These are phyloP conservation scores for Aureobasidium sp. DNA, from an alignment of 2,329 filamentous ascomycete species.

Conservation along the genomic window DNA sequence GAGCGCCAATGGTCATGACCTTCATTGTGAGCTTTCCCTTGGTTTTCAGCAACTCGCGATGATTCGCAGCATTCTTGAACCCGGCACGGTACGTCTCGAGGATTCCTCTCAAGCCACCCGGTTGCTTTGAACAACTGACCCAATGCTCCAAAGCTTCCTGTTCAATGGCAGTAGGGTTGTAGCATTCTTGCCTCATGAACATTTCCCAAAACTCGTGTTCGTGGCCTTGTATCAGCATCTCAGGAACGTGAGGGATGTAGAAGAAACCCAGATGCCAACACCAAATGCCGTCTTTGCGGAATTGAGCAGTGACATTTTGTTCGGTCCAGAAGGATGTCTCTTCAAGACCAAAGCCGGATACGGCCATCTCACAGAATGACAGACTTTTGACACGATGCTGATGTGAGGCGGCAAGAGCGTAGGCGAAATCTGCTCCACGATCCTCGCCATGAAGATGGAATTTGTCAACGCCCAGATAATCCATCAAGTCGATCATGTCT, in stretches of 20 bases:
- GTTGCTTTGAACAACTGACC: conserved; percentile 29
- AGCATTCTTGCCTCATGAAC: conserved; percentile 37
- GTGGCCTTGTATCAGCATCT: conserved; percentile 35
- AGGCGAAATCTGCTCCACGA: conserved; percentile 32
- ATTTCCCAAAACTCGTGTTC: conserved; percentile 36
- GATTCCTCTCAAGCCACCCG: conserved; percentile 29
- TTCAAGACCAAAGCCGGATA: conserved; percentile 28
- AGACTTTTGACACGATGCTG: conserved; percentile 28
- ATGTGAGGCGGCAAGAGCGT: conserved; percentile 29
- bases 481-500: conserved; percentile 33
- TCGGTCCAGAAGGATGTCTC: conserved; percentile 29
- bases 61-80: conserved; percentile 29
- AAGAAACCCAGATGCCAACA: conserved; percentile 33
- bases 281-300: conserved; percentile 30
- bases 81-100: conserved; percentile 31
- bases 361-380: conserved; percentile 31
- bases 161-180: conserved; percentile 33
- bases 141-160: conserved; percentile 29
- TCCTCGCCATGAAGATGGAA: conserved; percentile 33
- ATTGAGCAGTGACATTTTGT: conserved; percentile 29
- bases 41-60: conserved; percentile 25
- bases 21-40: conserved; percentile 28
- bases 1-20: conserved; percentile 31
- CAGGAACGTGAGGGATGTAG: conserved; percentile 32
- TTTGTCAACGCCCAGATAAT: conserved; percentile 28